Percentiles rank a stretch among this genome's conserved stretches.
Evolutionary conservation across 495 filamentous ascomycete species (phyloP).

Genomic region (Friedmanniomyces simplex): DNA sequence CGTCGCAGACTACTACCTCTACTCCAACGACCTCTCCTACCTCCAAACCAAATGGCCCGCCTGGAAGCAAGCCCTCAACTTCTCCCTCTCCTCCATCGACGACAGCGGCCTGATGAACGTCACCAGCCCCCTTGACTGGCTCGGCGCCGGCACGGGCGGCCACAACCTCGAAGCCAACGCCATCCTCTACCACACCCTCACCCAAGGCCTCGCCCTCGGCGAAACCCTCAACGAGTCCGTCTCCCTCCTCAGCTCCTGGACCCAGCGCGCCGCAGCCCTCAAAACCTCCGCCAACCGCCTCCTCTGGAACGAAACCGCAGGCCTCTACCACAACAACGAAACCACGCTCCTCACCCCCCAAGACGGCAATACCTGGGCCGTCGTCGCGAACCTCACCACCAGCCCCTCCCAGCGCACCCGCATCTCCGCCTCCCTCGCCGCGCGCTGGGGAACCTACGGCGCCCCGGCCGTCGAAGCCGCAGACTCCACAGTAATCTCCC

Average conservation of each 20-base stretch:
- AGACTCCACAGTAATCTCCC: constrained; percentile 48
- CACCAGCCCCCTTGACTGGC: constrained; percentile 27
- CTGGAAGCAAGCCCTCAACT: constrained; percentile 24
- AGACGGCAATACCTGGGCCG: constrained; percentile 41
- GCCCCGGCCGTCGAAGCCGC: constrained; percentile 49
- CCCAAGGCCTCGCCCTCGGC: constrained; percentile 29
- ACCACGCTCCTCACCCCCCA: constrained; percentile 35
- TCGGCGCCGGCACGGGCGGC: constrained; percentile 38
- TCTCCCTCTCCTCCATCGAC: constrained; percentile 23
- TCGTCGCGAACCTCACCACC: constrained; percentile 28
- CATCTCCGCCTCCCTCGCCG: constrained; percentile 38
- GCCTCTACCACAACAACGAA: constrained; percentile 29
- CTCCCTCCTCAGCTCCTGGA: constrained; percentile 16
- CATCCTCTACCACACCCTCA: constrained; percentile 29
- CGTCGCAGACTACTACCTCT: constrained; percentile 28
- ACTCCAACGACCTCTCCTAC: constrained; percentile 23
- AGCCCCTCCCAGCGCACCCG: constrained; percentile 17
- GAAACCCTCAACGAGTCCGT: constrained; percentile 25
- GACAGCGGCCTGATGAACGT: constrained; percentile 31
- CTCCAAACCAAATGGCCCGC: constrained; percentile 19
- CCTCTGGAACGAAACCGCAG: constrained; percentile 24
- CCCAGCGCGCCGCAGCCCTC: constrained; percentile 16
- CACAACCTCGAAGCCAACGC: constrained; percentile 41
- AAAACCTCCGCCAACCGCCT: constrained; percentile 25
- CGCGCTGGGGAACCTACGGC: constrained; percentile 49